phyloP scores from a whole-genome alignment of 805 yeast species.

The Candida nitratophila region DNA sequence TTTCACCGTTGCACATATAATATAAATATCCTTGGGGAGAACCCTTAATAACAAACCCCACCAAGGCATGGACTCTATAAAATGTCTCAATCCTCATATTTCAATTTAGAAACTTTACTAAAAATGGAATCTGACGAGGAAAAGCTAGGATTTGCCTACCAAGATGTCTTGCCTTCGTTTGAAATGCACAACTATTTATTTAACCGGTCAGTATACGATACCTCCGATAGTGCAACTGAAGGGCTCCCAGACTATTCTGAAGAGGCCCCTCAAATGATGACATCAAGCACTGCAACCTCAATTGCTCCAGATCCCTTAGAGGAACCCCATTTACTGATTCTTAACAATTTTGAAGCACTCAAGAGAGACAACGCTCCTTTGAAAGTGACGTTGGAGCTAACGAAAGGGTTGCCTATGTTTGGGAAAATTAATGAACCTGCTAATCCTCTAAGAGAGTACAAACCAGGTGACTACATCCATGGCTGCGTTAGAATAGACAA shows the following conservation, averaged over 20 bases:
- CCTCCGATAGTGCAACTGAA: not conserved
- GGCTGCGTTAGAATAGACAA: slow-evolving; percentile 47
- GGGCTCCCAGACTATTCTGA: not conserved
- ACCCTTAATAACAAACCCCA: too few species aligned
- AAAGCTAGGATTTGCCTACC: not conserved
- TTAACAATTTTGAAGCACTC: slow-evolving; percentile 21
- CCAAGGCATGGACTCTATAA: too few species aligned
- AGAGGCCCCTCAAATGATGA: not conserved
- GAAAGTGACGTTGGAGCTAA: slow-evolving; percentile 24
- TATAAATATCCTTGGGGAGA: too few species aligned
- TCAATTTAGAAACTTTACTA: too few species aligned
- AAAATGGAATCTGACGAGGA: not conserved
- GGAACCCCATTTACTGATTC: slow-evolving; percentile 15
- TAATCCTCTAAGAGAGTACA: slow-evolving; percentile 42
- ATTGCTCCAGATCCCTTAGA: slow-evolving; percentile 6
- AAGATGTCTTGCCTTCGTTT: slow-evolving; percentile 60
- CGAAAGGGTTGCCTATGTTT: slow-evolving; percentile 32
- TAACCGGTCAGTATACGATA: slow-evolving; percentile 12
- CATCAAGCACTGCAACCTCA: not conserved
- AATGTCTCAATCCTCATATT: too few species aligned
- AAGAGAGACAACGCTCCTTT: slow-evolving; percentile 20
- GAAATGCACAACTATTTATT: slow-evolving; percentile 50
- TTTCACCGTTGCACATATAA: too few species aligned
- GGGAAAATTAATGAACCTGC: slow-evolving; percentile 19
- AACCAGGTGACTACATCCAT: slow-evolving; percentile 59